Evolutionary conservation across 2,329 filamentous ascomycete genomes (phyloP).

Genomic region (Colletotrichum melonis): DNA sequence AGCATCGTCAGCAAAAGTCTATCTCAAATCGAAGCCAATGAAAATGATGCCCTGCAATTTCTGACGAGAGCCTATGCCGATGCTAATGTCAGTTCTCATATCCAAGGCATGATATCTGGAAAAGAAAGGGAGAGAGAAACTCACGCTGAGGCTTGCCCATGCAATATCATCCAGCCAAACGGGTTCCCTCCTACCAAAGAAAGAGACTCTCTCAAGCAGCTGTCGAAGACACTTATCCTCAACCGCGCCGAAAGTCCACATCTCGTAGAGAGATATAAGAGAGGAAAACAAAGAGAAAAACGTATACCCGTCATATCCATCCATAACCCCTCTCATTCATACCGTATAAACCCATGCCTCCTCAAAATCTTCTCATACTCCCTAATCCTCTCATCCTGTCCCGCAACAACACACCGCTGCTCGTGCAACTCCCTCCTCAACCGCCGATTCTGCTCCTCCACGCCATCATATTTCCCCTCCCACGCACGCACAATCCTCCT

Average conservation of each 20-base stretch:
- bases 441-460: constrained; percentile 35
- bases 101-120: not conserved
- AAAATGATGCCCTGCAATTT: constrained; percentile 7
- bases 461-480: constrained; percentile 41
- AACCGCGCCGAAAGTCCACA: not conserved
- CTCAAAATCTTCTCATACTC: constrained; percentile 40
- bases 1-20: constrained; percentile 22
- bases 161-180: constrained; percentile 7
- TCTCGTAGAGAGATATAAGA: too few relatives aligned
- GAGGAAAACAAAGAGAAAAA: not conserved
- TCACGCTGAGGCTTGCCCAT: not conserved
- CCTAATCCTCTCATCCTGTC: constrained; percentile 35
- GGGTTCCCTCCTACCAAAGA: constrained; percentile 18
- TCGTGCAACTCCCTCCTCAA: constrained; percentile 32
- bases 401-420: constrained; percentile 24
- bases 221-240: not conserved
- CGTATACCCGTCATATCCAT: not conserved
- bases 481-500: constrained; percentile 48
- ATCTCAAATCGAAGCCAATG: constrained; percentile 10
- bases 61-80: constrained; percentile 18
- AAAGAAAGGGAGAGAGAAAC: not conserved
- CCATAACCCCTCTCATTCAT: constrained; percentile 4
- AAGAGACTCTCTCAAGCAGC: not conserved
- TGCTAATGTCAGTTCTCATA: constrained; percentile 11
- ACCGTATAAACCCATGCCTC: constrained; percentile 36